These are phyloP conservation scores for Helotiales sp. DNA, from an alignment of 2,329 filamentous ascomycete species.

Conservation along the genomic window DNA sequence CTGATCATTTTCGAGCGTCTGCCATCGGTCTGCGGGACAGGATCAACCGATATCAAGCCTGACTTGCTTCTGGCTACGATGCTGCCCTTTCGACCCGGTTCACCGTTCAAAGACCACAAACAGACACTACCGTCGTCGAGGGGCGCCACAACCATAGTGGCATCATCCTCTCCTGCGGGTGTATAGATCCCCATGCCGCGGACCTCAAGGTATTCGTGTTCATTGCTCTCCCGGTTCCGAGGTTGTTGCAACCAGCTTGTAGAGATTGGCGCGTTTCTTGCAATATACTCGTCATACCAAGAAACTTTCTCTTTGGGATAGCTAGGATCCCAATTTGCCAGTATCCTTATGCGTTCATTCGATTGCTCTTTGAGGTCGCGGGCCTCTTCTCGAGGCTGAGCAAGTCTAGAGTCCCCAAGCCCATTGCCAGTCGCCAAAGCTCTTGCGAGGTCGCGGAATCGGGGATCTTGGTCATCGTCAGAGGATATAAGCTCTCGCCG, in stretches of 20 bases:
- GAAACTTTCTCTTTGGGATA: constrained; percentile 73
- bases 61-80: constrained; percentile 69
- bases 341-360: constrained; percentile 57
- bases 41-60: constrained; percentile 68
- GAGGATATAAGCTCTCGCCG: constrained; percentile 51
- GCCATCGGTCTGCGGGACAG: constrained; percentile 49
- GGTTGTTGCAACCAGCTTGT: constrained; percentile 79
- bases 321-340: constrained; percentile 83
- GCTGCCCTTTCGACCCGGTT: constrained; percentile 58
- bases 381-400: constrained; percentile 31
- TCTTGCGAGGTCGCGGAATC: constrained; percentile 43
- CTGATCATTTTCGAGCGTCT: constrained; percentile 68
- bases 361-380: constrained; percentile 35
- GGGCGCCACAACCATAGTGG: constrained; percentile 71
- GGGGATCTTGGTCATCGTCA: constrained; percentile 46
- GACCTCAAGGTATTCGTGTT: constrained; percentile 63
- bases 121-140: constrained; percentile 88
- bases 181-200: constrained; percentile 74
- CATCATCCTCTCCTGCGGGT: constrained; percentile 57
- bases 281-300: constrained; percentile 91
- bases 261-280: constrained; percentile 74
- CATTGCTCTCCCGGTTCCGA: constrained; percentile 47
- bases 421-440: constrained; percentile 40
- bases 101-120: constrained; percentile 77
- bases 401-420: constrained; percentile 37